phyloP scores from a whole-genome alignment of 805 yeast genomes.

The Metschnikowia anglica region DNA sequence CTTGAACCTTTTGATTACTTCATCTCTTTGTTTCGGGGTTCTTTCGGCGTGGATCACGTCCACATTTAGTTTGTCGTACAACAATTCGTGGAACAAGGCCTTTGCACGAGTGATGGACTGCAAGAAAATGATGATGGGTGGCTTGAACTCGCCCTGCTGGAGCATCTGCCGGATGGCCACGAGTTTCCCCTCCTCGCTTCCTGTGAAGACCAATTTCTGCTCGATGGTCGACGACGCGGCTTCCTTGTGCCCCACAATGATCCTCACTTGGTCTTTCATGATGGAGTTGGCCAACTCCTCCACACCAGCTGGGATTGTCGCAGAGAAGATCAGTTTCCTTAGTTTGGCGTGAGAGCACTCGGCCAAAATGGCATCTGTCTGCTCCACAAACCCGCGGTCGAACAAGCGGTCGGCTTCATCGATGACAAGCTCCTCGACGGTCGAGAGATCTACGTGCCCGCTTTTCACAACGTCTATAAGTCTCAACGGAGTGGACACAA shows the following conservation, averaged over 20 bases:
- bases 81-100: slow-evolving; percentile 87
- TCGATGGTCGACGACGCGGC: slow-evolving; percentile 85
- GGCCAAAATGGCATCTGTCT: slow-evolving; percentile 80
- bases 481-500: slow-evolving; percentile 87
- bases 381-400: slow-evolving; percentile 83
- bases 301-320: slow-evolving; percentile 91
- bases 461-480: slow-evolving; percentile 73
- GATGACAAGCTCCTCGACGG: slow-evolving; percentile 73
- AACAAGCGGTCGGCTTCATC: slow-evolving; percentile 97
- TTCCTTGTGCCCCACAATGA: slow-evolving; percentile 90
- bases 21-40: slow-evolving; percentile 83
- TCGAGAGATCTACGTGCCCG: slow-evolving; percentile 57
- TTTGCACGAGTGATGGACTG: slow-evolving; percentile 93
- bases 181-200: slow-evolving; percentile 93
- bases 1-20: slow-evolving; percentile 78
- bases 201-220: slow-evolving; percentile 81
- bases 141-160: slow-evolving; percentile 78
- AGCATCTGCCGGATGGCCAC: slow-evolving; percentile 88
- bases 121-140: slow-evolving; percentile 89
- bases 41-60: slow-evolving; percentile 96
- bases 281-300: slow-evolving; percentile 84
- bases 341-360: slow-evolving; percentile 51
- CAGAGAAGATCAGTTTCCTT: slow-evolving; percentile 83
- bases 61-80: slow-evolving; percentile 88
- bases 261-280: slow-evolving; percentile 82